phyloP scores from a whole-genome alignment of 306 rosid species.

The Geum urbanum region DNA sequence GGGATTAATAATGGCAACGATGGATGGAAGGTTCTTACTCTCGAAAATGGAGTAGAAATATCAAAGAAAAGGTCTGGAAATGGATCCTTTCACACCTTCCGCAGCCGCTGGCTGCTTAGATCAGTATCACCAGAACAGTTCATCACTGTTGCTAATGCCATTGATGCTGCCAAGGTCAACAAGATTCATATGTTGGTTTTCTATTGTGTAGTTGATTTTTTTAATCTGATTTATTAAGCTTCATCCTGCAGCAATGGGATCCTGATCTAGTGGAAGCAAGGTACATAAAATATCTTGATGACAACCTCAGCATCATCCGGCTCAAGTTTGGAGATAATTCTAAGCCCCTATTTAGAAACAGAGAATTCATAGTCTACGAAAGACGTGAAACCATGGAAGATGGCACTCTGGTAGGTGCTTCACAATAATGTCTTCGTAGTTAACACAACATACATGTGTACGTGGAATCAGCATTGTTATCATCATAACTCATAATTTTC shows the following conservation, averaged over 20 bases:
- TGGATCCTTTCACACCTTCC: constrained; percentile 62
- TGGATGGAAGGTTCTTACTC: constrained; percentile 61
- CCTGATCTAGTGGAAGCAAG: constrained; percentile 79
- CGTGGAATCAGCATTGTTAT: not conserved
- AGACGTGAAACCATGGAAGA: constrained; percentile 89
- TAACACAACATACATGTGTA: not conserved
- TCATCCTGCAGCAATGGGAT: constrained; percentile 78
- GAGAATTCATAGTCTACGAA: constrained; percentile 85
- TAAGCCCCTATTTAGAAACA: constrained; percentile 70
- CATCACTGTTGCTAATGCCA: constrained; percentile 76
- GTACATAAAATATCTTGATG: constrained; percentile 66
- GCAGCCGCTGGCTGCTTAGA: constrained; percentile 70
- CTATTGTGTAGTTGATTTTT: not conserved
- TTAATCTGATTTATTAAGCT: constrained; percentile 13
- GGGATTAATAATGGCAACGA: constrained; percentile 29
- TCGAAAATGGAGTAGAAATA: constrained; percentile 74
- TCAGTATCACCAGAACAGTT: constrained; percentile 73
- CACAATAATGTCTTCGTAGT: not conserved
- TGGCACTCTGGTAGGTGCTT: constrained; percentile 64
- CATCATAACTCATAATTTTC: not conserved
- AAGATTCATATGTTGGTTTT: not conserved
- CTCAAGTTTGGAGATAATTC: constrained; percentile 79
- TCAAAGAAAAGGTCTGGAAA: constrained; percentile 62
- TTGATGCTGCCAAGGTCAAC: constrained; percentile 85
- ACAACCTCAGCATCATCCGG: constrained; percentile 72